phyloP scores from a whole-genome alignment of 2,329 filamentous ascomycete species.

The Exophiala mesophila region DNA sequence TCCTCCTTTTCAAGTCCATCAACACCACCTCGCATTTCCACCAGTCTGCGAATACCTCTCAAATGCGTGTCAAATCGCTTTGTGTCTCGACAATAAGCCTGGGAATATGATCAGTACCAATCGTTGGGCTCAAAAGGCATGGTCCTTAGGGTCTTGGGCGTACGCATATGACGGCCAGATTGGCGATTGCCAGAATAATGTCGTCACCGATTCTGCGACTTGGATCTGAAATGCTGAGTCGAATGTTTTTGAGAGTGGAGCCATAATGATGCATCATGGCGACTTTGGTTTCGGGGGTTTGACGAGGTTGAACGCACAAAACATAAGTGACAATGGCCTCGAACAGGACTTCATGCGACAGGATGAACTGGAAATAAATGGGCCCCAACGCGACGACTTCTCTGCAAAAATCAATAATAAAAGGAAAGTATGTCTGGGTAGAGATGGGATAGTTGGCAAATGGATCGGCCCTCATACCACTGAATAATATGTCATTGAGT shows the following conservation, averaged over 20 bases:
- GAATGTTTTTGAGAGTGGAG: conserved; percentile 9
- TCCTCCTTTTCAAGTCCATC: conserved; percentile 1
- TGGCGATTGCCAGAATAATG: conserved; percentile 12
- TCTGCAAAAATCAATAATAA: conserved; percentile 11
- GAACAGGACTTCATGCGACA: conserved; percentile 14
- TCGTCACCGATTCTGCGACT: conserved; percentile 1
- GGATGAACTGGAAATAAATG: conserved; percentile 8
- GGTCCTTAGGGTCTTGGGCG: too few relatives aligned
- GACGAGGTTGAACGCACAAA: conserved; percentile 7
- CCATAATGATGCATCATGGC: conserved; percentile 16
- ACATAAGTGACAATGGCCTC: conserved; percentile 15
- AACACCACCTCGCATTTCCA: conserved; percentile 7
- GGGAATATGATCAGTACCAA: too few relatives aligned
- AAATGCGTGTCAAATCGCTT: conserved; percentile 8
- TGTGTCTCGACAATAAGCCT: conserved; percentile 8
- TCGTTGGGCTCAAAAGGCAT: too few relatives aligned
- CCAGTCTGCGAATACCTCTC: conserved; percentile 1
- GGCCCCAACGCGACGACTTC: conserved; percentile 9
- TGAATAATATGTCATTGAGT: conserved; percentile 12
- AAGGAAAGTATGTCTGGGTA: conserved; percentile 13
- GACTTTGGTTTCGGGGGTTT: conserved; percentile 8
- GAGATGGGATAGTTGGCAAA: conserved; percentile 13
- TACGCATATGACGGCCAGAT: conserved; percentile 15
- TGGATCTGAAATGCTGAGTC: conserved; percentile 1
- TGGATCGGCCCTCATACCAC: conserved; percentile 12